Percentiles rank a stretch among this genome's conserved stretches.
phyloP scores from a whole-genome alignment of 2,329 filamentous ascomycete genomes.

The Pyrenophora graminea region DNA sequence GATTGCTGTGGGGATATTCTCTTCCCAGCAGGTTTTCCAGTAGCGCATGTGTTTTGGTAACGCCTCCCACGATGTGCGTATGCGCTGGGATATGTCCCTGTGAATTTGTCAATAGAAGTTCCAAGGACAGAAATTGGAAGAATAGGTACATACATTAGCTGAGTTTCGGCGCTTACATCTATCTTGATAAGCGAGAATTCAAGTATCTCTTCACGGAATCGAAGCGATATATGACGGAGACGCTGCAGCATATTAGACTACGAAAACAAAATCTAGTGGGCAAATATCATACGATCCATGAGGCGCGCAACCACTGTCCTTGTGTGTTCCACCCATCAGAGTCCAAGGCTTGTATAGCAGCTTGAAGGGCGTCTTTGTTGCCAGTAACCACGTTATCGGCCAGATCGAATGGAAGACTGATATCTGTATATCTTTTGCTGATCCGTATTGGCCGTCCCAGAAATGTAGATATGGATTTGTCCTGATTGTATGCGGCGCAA shows the following conservation, averaged over 20 bases:
- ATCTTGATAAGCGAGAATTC: conserved; percentile 33
- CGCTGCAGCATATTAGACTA: conserved; percentile 16
- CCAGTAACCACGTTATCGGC: conserved; percentile 33
- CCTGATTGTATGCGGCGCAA: conserved; percentile 35
- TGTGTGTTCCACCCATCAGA: conserved; percentile 48
- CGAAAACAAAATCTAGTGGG: background rate
- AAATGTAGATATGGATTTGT: conserved; percentile 43
- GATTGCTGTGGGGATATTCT: conserved; percentile 25
- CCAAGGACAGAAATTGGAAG: background rate
- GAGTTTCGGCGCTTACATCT: conserved; percentile 22
- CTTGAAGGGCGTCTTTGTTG: conserved; percentile 18
- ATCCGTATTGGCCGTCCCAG: conserved; percentile 40
- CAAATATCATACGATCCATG: conserved; percentile 28
- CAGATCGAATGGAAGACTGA: conserved; percentile 37
- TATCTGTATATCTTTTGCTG: conserved; percentile 37
- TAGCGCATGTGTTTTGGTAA: conserved; percentile 38
- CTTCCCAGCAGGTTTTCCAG: conserved; percentile 37
- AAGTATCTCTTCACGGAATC: conserved; percentile 41
- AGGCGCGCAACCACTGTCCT: conserved; percentile 29
- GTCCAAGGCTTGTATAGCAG: conserved; percentile 29
- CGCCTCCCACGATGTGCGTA: conserved; percentile 32
- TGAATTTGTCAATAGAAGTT: background rate
- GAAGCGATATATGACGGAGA: conserved; percentile 28
- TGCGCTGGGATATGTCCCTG: conserved; percentile 37
- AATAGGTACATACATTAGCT: conserved; percentile 22